Evolutionary conservation across 345 rosid species (phyloP).

Genomic region (Passiflora organensis): DNA sequence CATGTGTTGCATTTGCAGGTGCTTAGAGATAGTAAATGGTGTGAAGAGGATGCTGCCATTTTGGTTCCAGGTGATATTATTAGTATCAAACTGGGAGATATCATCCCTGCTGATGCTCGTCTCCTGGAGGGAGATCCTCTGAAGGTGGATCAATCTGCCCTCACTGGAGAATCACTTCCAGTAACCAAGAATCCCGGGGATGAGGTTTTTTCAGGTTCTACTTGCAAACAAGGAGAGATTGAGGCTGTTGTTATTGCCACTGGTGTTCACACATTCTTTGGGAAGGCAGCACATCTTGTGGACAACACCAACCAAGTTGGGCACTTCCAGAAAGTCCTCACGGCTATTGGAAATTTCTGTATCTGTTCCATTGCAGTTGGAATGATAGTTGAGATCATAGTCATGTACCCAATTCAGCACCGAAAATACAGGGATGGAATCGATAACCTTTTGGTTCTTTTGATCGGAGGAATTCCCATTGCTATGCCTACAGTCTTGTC

Average conservation of each 20-base stretch:
- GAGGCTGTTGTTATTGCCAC: constrained; percentile 42
- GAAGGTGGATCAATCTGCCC: constrained; percentile 21
- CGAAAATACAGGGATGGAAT: constrained; percentile 26
- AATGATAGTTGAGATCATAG: constrained; percentile 21
- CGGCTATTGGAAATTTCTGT: constrained; percentile 31
- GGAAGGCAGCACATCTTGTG: constrained; percentile 42
- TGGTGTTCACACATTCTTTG: constrained; percentile 40
- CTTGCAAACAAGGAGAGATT: constrained; percentile 40
- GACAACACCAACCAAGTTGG: constrained; percentile 42
- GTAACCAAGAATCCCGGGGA: constrained; percentile 28
- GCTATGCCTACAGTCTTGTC: constrained; percentile 31
- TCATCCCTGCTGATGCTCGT: constrained; percentile 28
- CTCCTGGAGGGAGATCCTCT: constrained; percentile 27
- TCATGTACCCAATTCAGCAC: constrained; percentile 30
- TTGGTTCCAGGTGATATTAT: constrained; percentile 27
- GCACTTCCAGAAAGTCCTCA: constrained; percentile 31
- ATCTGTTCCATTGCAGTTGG: constrained; percentile 27
- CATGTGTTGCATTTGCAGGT: constrained; percentile 2
- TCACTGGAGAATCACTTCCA: constrained; percentile 35
- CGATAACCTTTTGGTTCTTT: constrained; percentile 27
- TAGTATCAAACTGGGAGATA: constrained; percentile 23
- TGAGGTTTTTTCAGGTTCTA: constrained; percentile 38
- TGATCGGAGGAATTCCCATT: constrained; percentile 28
- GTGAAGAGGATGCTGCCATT: constrained; percentile 23
- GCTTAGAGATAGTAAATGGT: constrained; percentile 24